Base-by-base conservation (phyloP, 176 grass and related monocot genomes). In the Elymus sibiricus region DNA sequence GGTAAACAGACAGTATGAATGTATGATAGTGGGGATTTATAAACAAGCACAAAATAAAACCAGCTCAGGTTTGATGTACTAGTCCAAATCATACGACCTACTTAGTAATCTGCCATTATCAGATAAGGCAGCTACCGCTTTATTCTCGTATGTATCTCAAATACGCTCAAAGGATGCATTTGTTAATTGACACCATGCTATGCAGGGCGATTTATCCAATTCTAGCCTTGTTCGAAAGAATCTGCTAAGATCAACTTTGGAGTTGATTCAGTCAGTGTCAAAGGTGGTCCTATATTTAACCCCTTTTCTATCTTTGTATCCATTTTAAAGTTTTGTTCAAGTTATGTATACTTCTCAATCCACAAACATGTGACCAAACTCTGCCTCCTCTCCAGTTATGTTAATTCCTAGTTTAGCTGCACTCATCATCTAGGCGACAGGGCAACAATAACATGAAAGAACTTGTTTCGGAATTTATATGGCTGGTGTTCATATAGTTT, bases 221-320 rank as follows among this genome's bases (percentile, higher is more conserved):
- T 84, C 89, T 80, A 86, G 93, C n/a, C 90, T 90, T 64, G 46
- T 95, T 79, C 84, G 93, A 76, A 98, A 95, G 88, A 91, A 92
- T 88, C 81, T 98, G 64, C 73, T 98, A 83, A 91, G 89, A 87
- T 87, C 93, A 90, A 68, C 78, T 65, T 79, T 98, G 78, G 91
- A 94, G 70, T 78, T 90, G 79, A 82, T 91, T 84, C 82, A 92
- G 58, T 80, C 86, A 17, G 93, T 95, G 95, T 83, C 86, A 22
- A 95, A 98, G 95, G 95, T 98, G 59, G 53, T 60, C 31, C 39
- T 74, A 65, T 64, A 79, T 64, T 75, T 85, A 28, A 40, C 16
- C 25, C 13, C 53, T 26, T 64, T 72, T 35, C 5, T 62, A 47
- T 75, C 4, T 27, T 37, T 71, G 11, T 72, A 42, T 74, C 22